phyloP scores from a whole-genome alignment of 1,284 basidiomycete genomes.

The Ustilago xerochloae region DNA sequence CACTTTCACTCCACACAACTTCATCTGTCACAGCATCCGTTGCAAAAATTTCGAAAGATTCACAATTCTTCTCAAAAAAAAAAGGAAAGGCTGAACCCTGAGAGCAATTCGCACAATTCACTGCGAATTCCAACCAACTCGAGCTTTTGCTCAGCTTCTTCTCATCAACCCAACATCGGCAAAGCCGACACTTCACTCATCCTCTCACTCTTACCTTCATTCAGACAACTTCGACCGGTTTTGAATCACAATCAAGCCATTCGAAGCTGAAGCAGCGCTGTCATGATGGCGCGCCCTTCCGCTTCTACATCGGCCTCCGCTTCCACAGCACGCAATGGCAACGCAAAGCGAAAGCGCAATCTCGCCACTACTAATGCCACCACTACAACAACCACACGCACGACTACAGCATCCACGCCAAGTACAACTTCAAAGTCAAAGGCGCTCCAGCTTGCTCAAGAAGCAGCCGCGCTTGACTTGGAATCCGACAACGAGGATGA shows the following conservation, averaged over 20 bases:
- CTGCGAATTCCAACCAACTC: too few relatives aligned
- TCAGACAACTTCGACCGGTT: not conserved
- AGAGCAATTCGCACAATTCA: not conserved
- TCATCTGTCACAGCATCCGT: slow-evolving; percentile 3
- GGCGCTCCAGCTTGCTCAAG: slow-evolving; percentile 26
- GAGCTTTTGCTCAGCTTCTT: not conserved
- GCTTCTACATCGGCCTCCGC: slow-evolving; percentile 30
- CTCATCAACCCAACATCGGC: not conserved
- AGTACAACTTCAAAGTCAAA: slow-evolving; percentile 33
- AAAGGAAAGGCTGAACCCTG: slow-evolving; percentile 22
- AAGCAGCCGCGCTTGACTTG: slow-evolving; percentile 28
- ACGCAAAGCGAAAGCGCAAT: slow-evolving; percentile 44
- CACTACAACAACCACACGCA: slow-evolving; percentile 2
- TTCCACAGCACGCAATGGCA: slow-evolving; percentile 30
- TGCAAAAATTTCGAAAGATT: slow-evolving; percentile 28
- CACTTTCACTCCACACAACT: slow-evolving; percentile 23
- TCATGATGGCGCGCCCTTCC: slow-evolving; percentile 26
- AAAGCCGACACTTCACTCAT: not conserved
- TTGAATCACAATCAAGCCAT: not conserved
- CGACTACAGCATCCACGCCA: slow-evolving; percentile 4
- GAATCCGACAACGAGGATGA: slow-evolving; percentile 54
- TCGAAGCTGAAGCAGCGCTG: slow-evolving; percentile 5
- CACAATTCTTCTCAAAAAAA: slow-evolving; percentile 21
- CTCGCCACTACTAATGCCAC: slow-evolving; percentile 8
- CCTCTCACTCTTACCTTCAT: not conserved